phyloP scores from a whole-genome alignment of 2,329 filamentous ascomycete genomes.

The Cytospora leucostoma region DNA sequence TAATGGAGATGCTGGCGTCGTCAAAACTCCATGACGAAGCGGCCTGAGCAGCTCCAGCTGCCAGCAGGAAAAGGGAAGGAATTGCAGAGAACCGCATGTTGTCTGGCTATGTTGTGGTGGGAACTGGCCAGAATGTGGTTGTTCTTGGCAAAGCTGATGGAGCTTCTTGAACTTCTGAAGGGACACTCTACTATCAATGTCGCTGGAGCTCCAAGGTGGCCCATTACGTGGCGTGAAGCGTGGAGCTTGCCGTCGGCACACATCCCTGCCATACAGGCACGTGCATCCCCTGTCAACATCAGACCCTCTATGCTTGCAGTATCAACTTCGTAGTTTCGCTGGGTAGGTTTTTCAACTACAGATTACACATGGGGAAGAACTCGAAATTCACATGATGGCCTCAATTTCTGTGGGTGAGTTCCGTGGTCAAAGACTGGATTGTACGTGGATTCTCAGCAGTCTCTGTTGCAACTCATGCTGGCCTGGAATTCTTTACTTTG shows the following conservation, averaged over 20 bases:
- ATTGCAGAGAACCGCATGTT: slow-evolving; percentile 46
- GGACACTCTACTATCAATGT: slow-evolving; percentile 19
- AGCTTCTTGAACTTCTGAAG: slow-evolving; percentile 14
- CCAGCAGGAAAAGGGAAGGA: slow-evolving; percentile 48
- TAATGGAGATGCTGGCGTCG: slow-evolving; percentile 68
- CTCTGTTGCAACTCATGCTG: no score
- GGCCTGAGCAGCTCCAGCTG: slow-evolving; percentile 53
- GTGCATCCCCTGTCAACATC: not conserved
- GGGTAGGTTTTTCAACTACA: no score
- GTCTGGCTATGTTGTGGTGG: slow-evolving; percentile 18
- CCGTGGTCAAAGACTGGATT: no score
- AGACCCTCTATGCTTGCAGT: no score
- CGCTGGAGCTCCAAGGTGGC: slow-evolving; percentile 15
- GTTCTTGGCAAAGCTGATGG: slow-evolving; percentile 17
- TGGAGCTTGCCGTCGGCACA: slow-evolving; percentile 2
- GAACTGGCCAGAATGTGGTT: slow-evolving; percentile 15
- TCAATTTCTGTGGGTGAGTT: no score
- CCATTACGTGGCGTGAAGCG: slow-evolving; percentile 27
- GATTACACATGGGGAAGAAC: no score
- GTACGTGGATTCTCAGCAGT: no score
- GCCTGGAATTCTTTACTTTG: no score
- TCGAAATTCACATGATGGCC: no score
- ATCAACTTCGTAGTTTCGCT: no score
- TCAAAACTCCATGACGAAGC: slow-evolving; percentile 71
- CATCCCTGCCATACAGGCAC: not conserved